A percentile compares a stretch with the other conserved stretches of the same genome.
Conservation (phyloP, 164 flowering plant genomes). For the Magnolia sinica region DNA sequence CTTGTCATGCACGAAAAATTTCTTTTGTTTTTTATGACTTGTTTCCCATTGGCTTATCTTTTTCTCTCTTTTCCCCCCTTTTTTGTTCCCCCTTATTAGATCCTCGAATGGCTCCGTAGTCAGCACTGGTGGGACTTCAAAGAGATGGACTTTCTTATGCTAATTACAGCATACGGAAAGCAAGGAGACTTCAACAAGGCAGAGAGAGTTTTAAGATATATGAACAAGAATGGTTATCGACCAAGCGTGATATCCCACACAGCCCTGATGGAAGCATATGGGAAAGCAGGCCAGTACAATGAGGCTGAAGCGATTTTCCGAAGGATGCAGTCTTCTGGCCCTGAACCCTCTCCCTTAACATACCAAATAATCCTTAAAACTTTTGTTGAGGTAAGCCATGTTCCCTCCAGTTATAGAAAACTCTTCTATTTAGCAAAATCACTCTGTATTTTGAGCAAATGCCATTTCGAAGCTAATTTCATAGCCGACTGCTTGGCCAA, state of each 20-base stretch:
- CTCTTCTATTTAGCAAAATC: neutral
- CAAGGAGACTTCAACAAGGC: conserved; percentile 77
- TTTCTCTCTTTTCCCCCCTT: neutral
- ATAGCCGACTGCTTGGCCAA: too few species aligned
- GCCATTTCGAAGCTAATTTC: neutral
- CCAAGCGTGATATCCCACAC: conserved; percentile 83
- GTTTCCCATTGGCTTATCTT: neutral
- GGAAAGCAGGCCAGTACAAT: conserved; percentile 71
- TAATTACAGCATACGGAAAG: conserved; percentile 93
- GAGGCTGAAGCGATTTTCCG: conserved; percentile 87
- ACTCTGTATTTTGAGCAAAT: neutral
- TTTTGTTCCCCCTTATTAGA: conserved; percentile 27
- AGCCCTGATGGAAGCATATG: conserved; percentile 97
- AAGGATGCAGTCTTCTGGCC: conserved; percentile 89
- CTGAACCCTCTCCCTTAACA: conserved; percentile 90
- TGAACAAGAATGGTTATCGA: conserved; percentile 72
- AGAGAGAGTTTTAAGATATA: conserved; percentile 56
- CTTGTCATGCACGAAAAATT: neutral
- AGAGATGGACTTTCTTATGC: conserved; percentile 91
- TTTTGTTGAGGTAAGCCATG: conserved; percentile 66
- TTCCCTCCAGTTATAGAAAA: neutral
- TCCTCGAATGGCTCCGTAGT: conserved; percentile 91
- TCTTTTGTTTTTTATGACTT: neutral
- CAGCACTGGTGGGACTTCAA: conserved; percentile 95
- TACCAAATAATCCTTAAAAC: conserved; percentile 89